Evolutionary conservation across 2,329 filamentous ascomycete species (phyloP), one percentile per base, ranked within the genome.

Genomic region (Calycina herbarum): DNA sequence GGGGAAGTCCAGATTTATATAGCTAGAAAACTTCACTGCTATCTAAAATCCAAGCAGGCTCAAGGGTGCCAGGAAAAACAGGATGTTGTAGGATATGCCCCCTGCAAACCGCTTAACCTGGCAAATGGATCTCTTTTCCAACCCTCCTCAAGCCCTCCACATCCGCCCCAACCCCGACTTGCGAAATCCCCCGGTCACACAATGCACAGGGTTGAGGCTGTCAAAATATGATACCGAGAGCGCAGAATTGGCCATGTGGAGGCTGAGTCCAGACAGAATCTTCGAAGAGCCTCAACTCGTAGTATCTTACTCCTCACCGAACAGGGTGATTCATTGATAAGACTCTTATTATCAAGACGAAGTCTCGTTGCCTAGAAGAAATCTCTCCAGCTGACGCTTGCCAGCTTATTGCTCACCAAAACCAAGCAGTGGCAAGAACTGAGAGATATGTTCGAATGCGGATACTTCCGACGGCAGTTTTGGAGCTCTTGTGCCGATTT

Each of bases 111-210:
- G 24, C 48, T 24, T 27, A 27, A 54, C 48, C 20, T 27, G 20
- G 48, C 48, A 54, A 51, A 54, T 54, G 48, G 20, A 24, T 24
- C 13, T 54, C 20, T 15, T 27, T 54, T 54, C 48, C 48, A 54
- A 27, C 48, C 48, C 48, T 54, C 48, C 48, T 54, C 48, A 27
- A 27, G 11, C 48, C 11, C 24, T 54, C 20, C 48, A 54, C 48
- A 54, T 27, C 48, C 20, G 20, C 20, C 48, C 48, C 48, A 24
- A 54, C 48, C 48, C 24, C 48, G 24, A 54, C 7, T 54, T 69
- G 38, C 38, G 13, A 40, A 29, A 40, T 40, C 13, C 38, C 13
- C 38, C 13, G 11, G 13, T 40, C 35, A 40, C 35, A 40, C 35
- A 40, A 40, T 8, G 5, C 38, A 54, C 48, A 54, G 10, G 48